Percentiles rank a stretch among this genome's conserved stretches.
Evolutionary conservation across 177 flowering plant species (phyloP).

Genomic region (Vitis hybrid): DNA sequence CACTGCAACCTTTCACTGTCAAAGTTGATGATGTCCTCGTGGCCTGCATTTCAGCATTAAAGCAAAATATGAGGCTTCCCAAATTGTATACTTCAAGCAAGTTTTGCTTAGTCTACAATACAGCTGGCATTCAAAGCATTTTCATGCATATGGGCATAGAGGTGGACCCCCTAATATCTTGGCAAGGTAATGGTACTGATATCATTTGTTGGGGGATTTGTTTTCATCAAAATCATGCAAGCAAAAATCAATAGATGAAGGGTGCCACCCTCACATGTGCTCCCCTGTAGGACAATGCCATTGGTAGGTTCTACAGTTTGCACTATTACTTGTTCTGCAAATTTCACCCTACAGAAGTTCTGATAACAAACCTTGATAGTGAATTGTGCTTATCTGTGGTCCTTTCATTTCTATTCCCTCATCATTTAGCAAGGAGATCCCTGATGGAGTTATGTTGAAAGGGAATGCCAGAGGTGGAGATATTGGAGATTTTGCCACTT

Average conservation of each 20-base stretch:
- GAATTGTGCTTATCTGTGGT: slow-evolving; percentile 57
- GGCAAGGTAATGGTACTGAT: background rate
- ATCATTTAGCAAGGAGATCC: slow-evolving; percentile 57
- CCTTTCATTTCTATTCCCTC: slow-evolving; percentile 64
- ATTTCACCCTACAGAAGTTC: slow-evolving; percentile 3
- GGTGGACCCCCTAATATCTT: background rate
- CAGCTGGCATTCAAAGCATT: too few relatives aligned
- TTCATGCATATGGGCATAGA: background rate
- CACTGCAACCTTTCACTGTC: slow-evolving; percentile 13
- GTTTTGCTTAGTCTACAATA: too few relatives aligned
- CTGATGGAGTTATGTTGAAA: slow-evolving; percentile 54
- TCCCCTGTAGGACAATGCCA: background rate
- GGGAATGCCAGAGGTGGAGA: slow-evolving; percentile 77
- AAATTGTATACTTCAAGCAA: background rate
- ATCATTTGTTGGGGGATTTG: background rate
- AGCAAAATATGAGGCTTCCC: slow-evolving; percentile 5
- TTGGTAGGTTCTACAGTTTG: background rate
- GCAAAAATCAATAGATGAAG: background rate
- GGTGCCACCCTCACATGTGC: background rate
- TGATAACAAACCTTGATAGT: slow-evolving; percentile 49
- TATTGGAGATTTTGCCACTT: slow-evolving; percentile 84
- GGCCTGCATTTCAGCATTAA: slow-evolving; percentile 37
- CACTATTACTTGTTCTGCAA: background rate
- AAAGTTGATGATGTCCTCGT: slow-evolving; percentile 28
- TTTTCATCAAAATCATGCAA: background rate